A percentile compares a stretch with the other conserved stretches of the same genome.
phyloP scores from a whole-genome alignment of 192 early-diverging fungal species.

The Jimgerdemannia flammicorona region DNA sequence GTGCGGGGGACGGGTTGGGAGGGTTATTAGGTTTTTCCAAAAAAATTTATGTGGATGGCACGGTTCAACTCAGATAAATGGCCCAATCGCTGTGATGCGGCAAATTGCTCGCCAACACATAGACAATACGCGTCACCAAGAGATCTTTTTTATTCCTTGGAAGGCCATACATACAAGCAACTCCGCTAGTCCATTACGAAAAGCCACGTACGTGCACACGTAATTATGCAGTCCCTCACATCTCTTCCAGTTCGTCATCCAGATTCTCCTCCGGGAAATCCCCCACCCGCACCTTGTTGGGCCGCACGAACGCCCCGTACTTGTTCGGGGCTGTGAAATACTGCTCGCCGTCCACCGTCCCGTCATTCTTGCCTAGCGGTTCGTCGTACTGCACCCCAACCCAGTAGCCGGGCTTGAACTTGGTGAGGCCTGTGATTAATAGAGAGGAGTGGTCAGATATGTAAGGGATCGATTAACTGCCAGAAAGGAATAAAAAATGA shows the following conservation, averaged over 20 bases:
- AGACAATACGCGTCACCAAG: not conserved
- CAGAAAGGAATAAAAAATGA: slow-evolving; percentile 31
- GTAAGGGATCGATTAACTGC: not conserved
- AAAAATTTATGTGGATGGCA: not conserved
- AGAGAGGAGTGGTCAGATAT: not conserved
- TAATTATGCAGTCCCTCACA: slow-evolving; percentile 10
- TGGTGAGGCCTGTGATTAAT: slow-evolving; percentile 37
- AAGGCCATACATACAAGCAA: too few species aligned
- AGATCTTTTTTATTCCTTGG: too few species aligned
- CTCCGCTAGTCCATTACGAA: too few species aligned
- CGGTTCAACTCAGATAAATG: too few species aligned
- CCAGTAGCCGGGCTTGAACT: slow-evolving; percentile 89
- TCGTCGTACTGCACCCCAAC: slow-evolving; percentile 96
- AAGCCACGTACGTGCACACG: not conserved
- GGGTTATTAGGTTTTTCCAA: not conserved
- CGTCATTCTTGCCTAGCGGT: slow-evolving; percentile 93
- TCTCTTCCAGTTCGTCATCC: slow-evolving; percentile 71
- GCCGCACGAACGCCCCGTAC: slow-evolving; percentile 87
- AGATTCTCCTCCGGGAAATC: slow-evolving; percentile 87
- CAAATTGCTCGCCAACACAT: too few species aligned
- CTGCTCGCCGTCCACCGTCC: slow-evolving; percentile 66
- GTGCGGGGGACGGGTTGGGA: not conserved
- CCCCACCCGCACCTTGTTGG: slow-evolving; percentile 84
- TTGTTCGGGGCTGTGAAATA: slow-evolving; percentile 78
- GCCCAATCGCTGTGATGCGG: too few species aligned